Conservation (phyloP, 352 stramenopile genomes). For the Pythium oligandrum region DNA sequence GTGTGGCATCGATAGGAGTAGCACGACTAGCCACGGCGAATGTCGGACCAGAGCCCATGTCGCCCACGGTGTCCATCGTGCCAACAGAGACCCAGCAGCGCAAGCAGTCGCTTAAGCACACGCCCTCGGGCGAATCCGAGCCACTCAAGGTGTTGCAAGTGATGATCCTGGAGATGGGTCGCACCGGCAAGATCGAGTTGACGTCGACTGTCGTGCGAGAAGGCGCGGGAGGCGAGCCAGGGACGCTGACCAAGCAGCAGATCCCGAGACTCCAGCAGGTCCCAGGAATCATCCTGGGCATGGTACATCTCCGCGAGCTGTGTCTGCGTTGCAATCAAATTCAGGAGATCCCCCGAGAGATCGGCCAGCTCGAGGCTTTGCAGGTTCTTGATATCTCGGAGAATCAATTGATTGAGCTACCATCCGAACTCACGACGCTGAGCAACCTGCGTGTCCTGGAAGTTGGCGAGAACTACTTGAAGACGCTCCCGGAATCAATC, state of each 20-base stretch:
- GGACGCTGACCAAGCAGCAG: constrained; percentile 47
- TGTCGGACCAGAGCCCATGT: not conserved
- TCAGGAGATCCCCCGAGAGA: constrained; percentile 43
- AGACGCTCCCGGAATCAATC: constrained; percentile 35
- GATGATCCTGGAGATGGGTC: constrained; percentile 51
- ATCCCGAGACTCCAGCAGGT: constrained; percentile 45
- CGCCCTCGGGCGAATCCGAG: constrained; percentile 21
- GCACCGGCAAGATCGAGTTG: constrained; percentile 47
- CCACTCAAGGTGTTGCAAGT: constrained; percentile 26
- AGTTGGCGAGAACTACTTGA: constrained; percentile 54
- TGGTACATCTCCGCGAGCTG: constrained; percentile 55
- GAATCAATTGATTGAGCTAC: constrained; percentile 58
- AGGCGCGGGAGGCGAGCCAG: constrained; percentile 25
- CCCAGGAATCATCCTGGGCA: constrained; percentile 50
- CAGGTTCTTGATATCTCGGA: constrained; percentile 49
- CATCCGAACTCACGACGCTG: constrained; percentile 40
- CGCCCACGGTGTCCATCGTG: not conserved
- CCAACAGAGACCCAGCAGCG: not conserved
- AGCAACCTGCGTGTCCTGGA: constrained; percentile 41
- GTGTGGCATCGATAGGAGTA: constrained; percentile 18
- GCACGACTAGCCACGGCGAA: not conserved
- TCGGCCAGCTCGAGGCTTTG: constrained; percentile 38
- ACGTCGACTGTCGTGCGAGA: constrained; percentile 49
- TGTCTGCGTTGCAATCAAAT: constrained; percentile 70
- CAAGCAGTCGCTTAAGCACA: constrained; percentile 24